Base-by-base conservation (phyloP, 345 rosid genomes). In the Pistacia integerrima region DNA sequence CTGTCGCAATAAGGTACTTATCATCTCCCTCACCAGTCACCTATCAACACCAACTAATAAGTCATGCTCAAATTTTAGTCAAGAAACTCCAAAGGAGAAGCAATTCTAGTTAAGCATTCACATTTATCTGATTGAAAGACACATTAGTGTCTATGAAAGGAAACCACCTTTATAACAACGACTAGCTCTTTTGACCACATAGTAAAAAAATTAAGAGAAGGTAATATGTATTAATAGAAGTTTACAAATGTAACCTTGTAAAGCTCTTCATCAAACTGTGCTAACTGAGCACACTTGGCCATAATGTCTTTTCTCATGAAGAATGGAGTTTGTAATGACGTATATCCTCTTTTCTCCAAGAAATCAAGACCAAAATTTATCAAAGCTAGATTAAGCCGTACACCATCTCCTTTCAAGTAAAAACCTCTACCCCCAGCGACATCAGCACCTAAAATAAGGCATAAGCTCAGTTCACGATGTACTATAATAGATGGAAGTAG, bases 1-100 rank as follows among this genome's bases (percentile, higher is more conserved):
- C 97, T 61, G 98, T 96, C 67, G 97, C 99, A 74, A 96, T 96
- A 56, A 96, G 94, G 85, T 96, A 93, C 48, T 93, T 93, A 71
- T 91, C 99, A 59, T 93, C 98, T 72, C 97, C 94, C 74, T 95
- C 98, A 65, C 99, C 99, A 56, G 97, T 93, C 77, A 96, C 98
- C 99, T 96, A 59, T 72, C 56, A 73, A 70, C 13, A 75, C 46
- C 69, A 64, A 58, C 46, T 35, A 74, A 11, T 62, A 6, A 64
- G 67, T 55, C 30, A 52, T 46, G 25, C 64, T 61, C 61, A 3
- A 28, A n/a, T 62, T 13, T 11, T 59, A 44, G 36, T 54, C 63
- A 55, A 55, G 62, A 70, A 70, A 55, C 35, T 9, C 9, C 35
- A 57, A 54, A 41, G 44, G 57, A 61, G 46, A 17, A 35, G 25